A percentile compares a stretch with the other conserved stretches of the same genome.
Evolutionary conservation across 148 eudicot genomes (phyloP).

Genomic region (Rhododendron griersonianum): DNA sequence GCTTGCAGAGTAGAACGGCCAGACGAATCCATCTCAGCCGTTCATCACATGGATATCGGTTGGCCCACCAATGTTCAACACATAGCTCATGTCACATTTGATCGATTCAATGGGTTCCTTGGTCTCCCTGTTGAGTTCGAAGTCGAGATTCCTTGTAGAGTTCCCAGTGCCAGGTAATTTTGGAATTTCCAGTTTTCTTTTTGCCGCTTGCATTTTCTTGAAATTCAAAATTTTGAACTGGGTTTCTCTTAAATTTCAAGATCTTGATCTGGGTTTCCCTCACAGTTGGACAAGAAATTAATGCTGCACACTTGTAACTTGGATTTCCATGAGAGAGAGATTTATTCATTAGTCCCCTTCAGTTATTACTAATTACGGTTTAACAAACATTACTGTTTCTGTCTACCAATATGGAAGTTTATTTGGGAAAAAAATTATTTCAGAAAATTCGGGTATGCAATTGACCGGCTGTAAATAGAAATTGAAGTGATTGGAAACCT

Average conservation of each 20-base stretch:
- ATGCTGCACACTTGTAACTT: background rate
- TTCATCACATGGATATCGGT: slow-evolving; percentile 81
- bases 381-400: background rate
- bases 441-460: background rate
- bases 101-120: slow-evolving; percentile 74
- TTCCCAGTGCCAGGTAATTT: slow-evolving; percentile 83
- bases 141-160: slow-evolving; percentile 64
- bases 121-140: slow-evolving; percentile 81
- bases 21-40: slow-evolving; percentile 37
- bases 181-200: background rate
- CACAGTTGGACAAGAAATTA: background rate
- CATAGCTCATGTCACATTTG: slow-evolving; percentile 86
- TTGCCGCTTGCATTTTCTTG: background rate
- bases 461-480: background rate
- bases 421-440: background rate
- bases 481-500: background rate
- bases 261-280: background rate
- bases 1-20: slow-evolving; percentile 39
- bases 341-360: background rate
- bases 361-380: no score
- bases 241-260: slow-evolving; percentile 1
- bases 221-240: background rate
- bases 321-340: background rate
- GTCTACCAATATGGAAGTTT: background rate
- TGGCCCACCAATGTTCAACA: slow-evolving; percentile 96